phyloP scores from a whole-genome alignment of 2,329 filamentous ascomycete species.

The Elsinoe ampelina region DNA sequence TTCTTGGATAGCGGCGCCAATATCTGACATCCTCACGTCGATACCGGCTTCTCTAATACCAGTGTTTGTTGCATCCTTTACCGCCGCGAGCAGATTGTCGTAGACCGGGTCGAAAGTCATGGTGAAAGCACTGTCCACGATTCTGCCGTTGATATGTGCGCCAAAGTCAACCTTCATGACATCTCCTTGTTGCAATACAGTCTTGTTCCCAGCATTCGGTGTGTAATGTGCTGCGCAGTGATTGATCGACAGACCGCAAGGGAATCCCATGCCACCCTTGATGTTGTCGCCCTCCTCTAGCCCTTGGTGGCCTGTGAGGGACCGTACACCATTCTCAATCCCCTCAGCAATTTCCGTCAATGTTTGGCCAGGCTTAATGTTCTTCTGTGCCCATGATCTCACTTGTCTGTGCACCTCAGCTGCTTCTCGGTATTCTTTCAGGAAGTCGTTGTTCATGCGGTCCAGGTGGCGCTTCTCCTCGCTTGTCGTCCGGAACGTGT shows the following conservation, averaged over 20 bases:
- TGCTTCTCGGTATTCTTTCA: slow-evolving; percentile 47
- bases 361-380: slow-evolving; percentile 42
- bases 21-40: slow-evolving; percentile 46
- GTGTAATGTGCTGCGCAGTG: slow-evolving; percentile 48
- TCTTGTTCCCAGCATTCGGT: slow-evolving; percentile 52
- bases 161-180: slow-evolving; percentile 79
- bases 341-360: slow-evolving; percentile 43
- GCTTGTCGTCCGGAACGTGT: slow-evolving; percentile 37
- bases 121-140: slow-evolving; percentile 75
- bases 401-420: slow-evolving; percentile 50
- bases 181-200: slow-evolving; percentile 62
- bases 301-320: slow-evolving; percentile 42
- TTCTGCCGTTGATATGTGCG: slow-evolving; percentile 69
- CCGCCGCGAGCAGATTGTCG: slow-evolving; percentile 63
- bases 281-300: slow-evolving; percentile 44
- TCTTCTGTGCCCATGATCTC: slow-evolving; percentile 41
- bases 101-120: slow-evolving; percentile 66
- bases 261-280: slow-evolving; percentile 46
- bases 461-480: slow-evolving; percentile 40
- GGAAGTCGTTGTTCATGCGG: slow-evolving; percentile 39
- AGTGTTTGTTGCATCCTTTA: slow-evolving; percentile 64
- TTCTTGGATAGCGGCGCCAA: slow-evolving; percentile 51
- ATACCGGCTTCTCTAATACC: slow-evolving; percentile 45
- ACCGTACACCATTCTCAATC: slow-evolving; percentile 47
- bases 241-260: slow-evolving; percentile 46